These are phyloP conservation scores for Rubroshorea leprosula DNA, from an alignment of 345 rosid genomes.

Conservation along the genomic window DNA sequence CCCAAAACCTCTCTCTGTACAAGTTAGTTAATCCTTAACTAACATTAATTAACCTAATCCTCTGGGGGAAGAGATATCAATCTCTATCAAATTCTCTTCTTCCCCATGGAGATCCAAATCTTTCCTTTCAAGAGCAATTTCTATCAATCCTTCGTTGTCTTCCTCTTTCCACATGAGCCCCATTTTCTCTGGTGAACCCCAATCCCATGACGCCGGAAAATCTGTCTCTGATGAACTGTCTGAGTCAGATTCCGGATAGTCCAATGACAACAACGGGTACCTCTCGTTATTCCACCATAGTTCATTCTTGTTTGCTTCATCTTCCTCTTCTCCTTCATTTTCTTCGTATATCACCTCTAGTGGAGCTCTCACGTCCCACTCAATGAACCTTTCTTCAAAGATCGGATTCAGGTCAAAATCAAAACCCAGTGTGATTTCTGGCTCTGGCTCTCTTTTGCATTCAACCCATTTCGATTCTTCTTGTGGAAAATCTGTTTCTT, in stretches of 20 bases:
- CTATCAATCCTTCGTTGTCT: constrained; percentile 59
- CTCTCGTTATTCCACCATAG: constrained; percentile 21
- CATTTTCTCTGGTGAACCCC: constrained; percentile 35
- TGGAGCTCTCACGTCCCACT: constrained; percentile 78
- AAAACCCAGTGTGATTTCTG: neutral
- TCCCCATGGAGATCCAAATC: constrained; percentile 34
- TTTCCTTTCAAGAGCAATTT: constrained; percentile 42
- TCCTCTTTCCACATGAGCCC: constrained; percentile 52
- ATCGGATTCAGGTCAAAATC: neutral
- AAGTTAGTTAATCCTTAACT: neutral
- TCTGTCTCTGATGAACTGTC: constrained; percentile 41
- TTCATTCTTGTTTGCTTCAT: neutral
- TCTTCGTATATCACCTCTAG: constrained; percentile 75
- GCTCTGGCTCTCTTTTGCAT: neutral
- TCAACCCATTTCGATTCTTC: neutral
- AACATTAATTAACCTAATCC: neutral
- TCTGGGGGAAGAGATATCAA: constrained; percentile 38
- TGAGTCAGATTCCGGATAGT: constrained; percentile 62
- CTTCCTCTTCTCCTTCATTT: constrained; percentile 38
- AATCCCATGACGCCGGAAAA: constrained; percentile 25
- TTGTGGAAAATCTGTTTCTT: constrained; percentile 6
- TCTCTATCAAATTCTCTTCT: constrained; percentile 45
- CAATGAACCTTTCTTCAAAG: too few species aligned
- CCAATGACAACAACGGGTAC: constrained; percentile 49
- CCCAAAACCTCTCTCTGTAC: neutral